phyloP scores from a whole-genome alignment of 495 filamentous ascomycete species.

The Oidiodendron maius region DNA sequence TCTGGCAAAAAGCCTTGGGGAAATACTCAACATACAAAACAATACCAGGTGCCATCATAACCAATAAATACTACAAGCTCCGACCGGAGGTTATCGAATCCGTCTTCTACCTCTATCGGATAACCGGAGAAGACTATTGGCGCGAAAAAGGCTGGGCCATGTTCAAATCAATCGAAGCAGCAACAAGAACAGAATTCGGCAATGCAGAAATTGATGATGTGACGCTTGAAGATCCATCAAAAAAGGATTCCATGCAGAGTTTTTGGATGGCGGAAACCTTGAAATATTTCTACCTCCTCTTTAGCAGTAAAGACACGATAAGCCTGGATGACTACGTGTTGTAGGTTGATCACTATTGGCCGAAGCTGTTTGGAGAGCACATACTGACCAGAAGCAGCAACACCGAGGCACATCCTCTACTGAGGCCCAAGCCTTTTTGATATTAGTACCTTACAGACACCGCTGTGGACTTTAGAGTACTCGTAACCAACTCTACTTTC shows the following conservation, averaged over 20 bases:
- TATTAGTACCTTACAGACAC: neutral
- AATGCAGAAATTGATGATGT: conserved; percentile 33
- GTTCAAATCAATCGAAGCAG: conserved; percentile 38
- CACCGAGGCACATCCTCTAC: conserved; percentile 50
- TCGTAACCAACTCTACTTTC: neutral
- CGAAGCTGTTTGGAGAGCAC: neutral
- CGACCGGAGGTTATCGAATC: conserved; percentile 54
- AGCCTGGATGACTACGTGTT: conserved; percentile 44
- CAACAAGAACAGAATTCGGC: conserved; percentile 33
- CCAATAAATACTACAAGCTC: conserved; percentile 33
- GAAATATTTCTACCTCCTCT: conserved; percentile 91
- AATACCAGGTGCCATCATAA: conserved; percentile 30
- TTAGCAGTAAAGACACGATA: conserved; percentile 58
- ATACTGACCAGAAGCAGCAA: conserved; percentile 23
- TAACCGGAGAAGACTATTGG: conserved; percentile 45
- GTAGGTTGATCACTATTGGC: neutral
- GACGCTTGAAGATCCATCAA: conserved; percentile 18
- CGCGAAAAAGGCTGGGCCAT: conserved; percentile 52
- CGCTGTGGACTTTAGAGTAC: neutral
- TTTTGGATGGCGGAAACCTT: conserved; percentile 72
- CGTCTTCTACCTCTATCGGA: conserved; percentile 51
- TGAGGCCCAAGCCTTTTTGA: conserved; percentile 29
- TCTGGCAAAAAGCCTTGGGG: conserved; percentile 25
- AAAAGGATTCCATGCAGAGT: conserved; percentile 44
- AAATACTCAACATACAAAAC: conserved; percentile 19